These are phyloP conservation scores for Amanita thiersii DNA, from an alignment of 768 basidiomycete species.

Conservation along the genomic window DNA sequence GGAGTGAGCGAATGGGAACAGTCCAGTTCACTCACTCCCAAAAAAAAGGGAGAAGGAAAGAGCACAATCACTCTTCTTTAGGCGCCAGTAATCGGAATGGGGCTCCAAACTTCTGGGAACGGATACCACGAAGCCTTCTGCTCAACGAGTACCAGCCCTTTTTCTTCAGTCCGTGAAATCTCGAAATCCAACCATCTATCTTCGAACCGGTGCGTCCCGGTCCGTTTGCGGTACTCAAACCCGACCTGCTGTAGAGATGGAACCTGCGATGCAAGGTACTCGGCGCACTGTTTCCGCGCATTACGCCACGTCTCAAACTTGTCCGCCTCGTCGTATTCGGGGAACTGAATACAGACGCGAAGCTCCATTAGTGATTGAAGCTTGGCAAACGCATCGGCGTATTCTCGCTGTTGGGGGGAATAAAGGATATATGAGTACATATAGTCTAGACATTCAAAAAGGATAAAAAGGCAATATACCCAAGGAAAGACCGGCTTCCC, in stretches of 20 bases:
- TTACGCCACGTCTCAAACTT: slow-evolving; percentile 22
- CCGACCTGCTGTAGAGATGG: slow-evolving; percentile 24
- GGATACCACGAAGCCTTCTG: slow-evolving; percentile 28
- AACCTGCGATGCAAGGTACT: slow-evolving; percentile 23
- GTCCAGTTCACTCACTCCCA: too few relatives aligned
- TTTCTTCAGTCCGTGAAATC: slow-evolving; percentile 17
- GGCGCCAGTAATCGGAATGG: slow-evolving; percentile 10
- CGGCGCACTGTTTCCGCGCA: slow-evolving; percentile 26
- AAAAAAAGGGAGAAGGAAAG: background rate
- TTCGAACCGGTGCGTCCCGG: slow-evolving; percentile 30
- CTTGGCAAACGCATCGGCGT: slow-evolving; percentile 22
- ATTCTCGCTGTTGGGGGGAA: slow-evolving; percentile 20
- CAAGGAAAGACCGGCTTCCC: slow-evolving; percentile 29
- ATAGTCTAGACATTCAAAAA: background rate
- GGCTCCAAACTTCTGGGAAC: slow-evolving; percentile 32
- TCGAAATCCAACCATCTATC: slow-evolving; percentile 35
- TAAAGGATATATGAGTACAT: background rate
- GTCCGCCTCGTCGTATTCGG: slow-evolving; percentile 25
- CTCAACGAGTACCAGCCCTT: slow-evolving; percentile 19
- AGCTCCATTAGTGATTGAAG: slow-evolving; percentile 18
- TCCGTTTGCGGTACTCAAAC: slow-evolving; percentile 32
- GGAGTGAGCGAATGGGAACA: too few relatives aligned
- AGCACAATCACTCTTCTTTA: background rate
- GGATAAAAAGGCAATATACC: slow-evolving; percentile 19
- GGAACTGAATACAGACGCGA: slow-evolving; percentile 30